Evolutionary conservation across 495 filamentous ascomycete genomes (phyloP), one percentile per base, ranked within the genome.

Genomic region (Penicillium pancosmium): DNA sequence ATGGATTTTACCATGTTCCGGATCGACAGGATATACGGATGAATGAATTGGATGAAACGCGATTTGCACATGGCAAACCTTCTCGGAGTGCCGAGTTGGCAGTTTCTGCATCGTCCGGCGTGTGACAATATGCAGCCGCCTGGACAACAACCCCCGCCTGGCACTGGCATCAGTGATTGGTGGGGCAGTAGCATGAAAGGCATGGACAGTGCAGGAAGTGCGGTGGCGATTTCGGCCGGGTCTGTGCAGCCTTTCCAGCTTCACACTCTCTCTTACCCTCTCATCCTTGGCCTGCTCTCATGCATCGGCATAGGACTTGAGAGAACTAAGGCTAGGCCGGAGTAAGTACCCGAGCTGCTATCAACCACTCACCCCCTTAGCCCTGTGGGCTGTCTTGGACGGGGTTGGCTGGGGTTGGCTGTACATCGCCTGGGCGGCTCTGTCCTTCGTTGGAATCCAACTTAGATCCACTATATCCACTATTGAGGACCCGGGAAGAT

Each of bases 401-500:
- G 8, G 16, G 16, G 41, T 44, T 19, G 16, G 41, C 16, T 18
- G 16, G 41, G 41, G 27, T 31, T 7, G 27, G 3, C 27, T 31
- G 27, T 31, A 23, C 23, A 3, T 31, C 8, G 23, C 23, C 46
- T 27, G 19, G 46, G 46, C 46, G 41, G 48, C 40, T 65, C 51
- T 57, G 33, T 54, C 50, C 54, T 44, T 9, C 23, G 50, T 19
- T 55, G 50, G 61, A 35, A 16, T 51, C 36, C 19, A 48, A 53
- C 34, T 27, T 10, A 50, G 53, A 46, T 57, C 59, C 59, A 62
- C 55, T 40, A 54, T 34, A 59, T 63, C 67, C 64, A 61, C 68
- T 66, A 66, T 68, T 66, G 68, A 68, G 63, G 66, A 68, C 65
- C 68, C 62, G 63, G 65, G 62, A 16, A 66, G 68, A 70, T 70